Percentiles rank a stretch among this genome's conserved stretches.
These are phyloP conservation scores for Schizosaccharomyces cryophilus DNA, from an alignment of 805 yeast genomes.

Conservation along the genomic window DNA sequence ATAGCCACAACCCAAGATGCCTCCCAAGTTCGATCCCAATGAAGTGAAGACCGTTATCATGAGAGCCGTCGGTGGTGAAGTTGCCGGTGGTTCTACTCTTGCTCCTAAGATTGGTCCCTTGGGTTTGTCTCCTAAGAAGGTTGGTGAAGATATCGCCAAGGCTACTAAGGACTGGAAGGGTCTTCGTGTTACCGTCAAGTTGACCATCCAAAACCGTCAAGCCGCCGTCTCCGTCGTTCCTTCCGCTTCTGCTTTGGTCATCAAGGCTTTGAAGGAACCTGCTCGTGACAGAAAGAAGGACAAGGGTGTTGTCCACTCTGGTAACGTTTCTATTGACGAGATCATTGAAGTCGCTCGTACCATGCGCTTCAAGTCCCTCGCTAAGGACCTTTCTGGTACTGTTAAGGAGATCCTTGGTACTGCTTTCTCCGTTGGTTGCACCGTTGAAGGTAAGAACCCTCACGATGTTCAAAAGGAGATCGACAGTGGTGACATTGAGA, in stretches of 20 bases:
- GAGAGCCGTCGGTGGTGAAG: conserved; percentile 99
- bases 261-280: conserved; percentile 97
- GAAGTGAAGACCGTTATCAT: conserved; percentile 96
- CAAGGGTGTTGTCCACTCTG: conserved; percentile 97
- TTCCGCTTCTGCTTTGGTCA: conserved; percentile 95
- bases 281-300: conserved; percentile 99
- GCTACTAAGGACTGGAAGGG: conserved; percentile 90
- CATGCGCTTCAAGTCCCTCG: conserved; percentile 93
- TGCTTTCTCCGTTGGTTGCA: conserved; percentile 98
- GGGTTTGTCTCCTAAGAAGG: conserved; percentile 33
- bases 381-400: conserved; percentile 90
- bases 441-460: conserved; percentile 93
- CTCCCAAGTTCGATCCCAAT: conserved; percentile 56
- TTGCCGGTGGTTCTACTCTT: conserved; percentile 97
- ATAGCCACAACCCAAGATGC: conserved; percentile 2
- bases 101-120: conserved; percentile 99
- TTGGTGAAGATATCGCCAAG: conserved; percentile 99
- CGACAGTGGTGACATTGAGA: conserved; percentile 92
- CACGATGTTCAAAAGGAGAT: conserved; percentile 96
- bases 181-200: conserved; percentile 95
- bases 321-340: conserved; percentile 94
- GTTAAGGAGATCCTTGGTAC: conserved; percentile 98
- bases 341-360: conserved; percentile 91
- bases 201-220: conserved; percentile 98
- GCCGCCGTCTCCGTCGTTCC: conserved; percentile 97